Conservation (phyloP, 768 basidiomycete genomes). For the Solioccasus polychromus region DNA sequence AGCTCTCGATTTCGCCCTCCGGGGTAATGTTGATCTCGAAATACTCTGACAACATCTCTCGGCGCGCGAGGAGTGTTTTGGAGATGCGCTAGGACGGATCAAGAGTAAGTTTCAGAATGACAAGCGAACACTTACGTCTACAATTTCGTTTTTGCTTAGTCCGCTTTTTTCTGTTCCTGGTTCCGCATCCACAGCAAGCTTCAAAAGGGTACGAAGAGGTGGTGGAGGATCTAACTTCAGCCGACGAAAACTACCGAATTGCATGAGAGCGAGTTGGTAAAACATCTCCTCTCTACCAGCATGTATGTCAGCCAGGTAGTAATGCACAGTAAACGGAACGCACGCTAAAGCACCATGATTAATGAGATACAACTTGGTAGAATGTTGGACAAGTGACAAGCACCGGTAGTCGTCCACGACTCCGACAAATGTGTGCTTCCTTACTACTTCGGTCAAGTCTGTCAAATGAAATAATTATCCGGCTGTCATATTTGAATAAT, state of each 20-base stretch:
- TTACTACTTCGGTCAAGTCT: constrained; percentile 83
- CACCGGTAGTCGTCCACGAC: constrained; percentile 75
- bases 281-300: constrained; percentile 81
- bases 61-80: constrained; percentile 52
- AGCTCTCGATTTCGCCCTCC: constrained; percentile 63
- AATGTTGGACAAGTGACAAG: constrained; percentile 81
- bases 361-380: constrained; percentile 85
- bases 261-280: constrained; percentile 88
- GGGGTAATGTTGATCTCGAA: constrained; percentile 75
- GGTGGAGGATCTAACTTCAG: constrained; percentile 85
- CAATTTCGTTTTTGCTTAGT: constrained; percentile 58
- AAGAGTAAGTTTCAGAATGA: background rate
- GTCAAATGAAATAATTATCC: background rate
- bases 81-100: constrained; percentile 52
- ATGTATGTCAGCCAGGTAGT: background rate
- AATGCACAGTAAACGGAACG: constrained; percentile 28
- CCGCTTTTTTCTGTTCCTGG: constrained; percentile 48
- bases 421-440: constrained; percentile 89
- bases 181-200: constrained; percentile 75
- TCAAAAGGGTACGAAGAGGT: constrained; percentile 61
- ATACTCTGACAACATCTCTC: constrained; percentile 91
- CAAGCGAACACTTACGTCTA: constrained; percentile 52
- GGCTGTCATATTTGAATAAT: background rate
- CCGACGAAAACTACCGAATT: constrained; percentile 80
- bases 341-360: constrained; percentile 85